These are phyloP conservation scores for Pythium guiyangense DNA, from an alignment of 352 stramenopile species.

Conservation along the genomic window DNA sequence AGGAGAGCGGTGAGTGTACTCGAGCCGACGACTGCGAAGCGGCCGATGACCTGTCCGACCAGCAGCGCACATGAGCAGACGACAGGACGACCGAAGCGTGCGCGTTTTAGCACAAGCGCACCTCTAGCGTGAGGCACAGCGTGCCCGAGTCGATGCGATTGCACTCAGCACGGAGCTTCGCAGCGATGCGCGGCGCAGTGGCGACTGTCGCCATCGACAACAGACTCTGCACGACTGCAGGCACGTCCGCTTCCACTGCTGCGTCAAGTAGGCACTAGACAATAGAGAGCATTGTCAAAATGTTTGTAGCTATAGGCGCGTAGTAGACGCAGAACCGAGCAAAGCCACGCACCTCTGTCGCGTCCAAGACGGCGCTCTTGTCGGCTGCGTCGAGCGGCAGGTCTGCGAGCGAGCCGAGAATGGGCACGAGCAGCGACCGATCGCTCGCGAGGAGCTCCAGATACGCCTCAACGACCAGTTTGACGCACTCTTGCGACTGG, in stretches of 20 bases:
- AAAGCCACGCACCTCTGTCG: constrained; percentile 38
- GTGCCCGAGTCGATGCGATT: constrained; percentile 47
- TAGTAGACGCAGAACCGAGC: no score
- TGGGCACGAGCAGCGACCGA: constrained; percentile 65
- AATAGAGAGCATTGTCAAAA: background rate
- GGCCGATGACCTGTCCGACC: constrained; percentile 37
- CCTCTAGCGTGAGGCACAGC: constrained; percentile 54
- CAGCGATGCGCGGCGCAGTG: constrained; percentile 37
- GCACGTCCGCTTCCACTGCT: constrained; percentile 73
- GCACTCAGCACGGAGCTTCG: constrained; percentile 55
- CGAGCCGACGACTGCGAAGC: constrained; percentile 50
- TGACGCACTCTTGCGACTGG: constrained; percentile 73
- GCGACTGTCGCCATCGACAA: constrained; percentile 63
- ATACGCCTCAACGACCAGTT: constrained; percentile 71
- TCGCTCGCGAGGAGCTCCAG: constrained; percentile 75
- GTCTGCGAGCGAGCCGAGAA: constrained; percentile 73
- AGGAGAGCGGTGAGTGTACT: constrained; percentile 41
- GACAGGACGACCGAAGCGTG: background rate
- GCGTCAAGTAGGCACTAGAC: constrained; percentile 58
- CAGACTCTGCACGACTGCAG: constrained; percentile 70
- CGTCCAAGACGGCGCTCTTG: constrained; percentile 60
- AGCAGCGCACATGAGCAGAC: background rate
- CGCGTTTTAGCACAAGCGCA: background rate
- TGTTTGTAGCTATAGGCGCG: no score
- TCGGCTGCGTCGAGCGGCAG: constrained; percentile 57